A percentile compares a stretch with the other conserved stretches of the same genome.
phyloP scores from a whole-genome alignment of 148 eudicot genomes.

The Gaultheria prostrata region DNA sequence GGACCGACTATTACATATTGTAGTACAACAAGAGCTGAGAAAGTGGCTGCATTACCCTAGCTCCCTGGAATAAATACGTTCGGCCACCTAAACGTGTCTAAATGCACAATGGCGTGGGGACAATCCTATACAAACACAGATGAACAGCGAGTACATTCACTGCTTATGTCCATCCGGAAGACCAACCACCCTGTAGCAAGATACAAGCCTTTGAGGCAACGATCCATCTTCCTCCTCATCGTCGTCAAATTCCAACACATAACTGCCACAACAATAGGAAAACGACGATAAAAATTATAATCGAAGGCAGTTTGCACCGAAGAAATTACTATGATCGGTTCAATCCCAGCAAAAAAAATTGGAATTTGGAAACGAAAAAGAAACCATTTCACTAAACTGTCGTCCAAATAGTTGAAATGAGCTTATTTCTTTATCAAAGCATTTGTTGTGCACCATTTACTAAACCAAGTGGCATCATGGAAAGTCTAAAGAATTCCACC shows the following conservation, averaged over 20 bases:
- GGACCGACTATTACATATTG: not conserved
- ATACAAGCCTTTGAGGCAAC: slow-evolving; percentile 79
- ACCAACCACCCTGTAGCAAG: slow-evolving; percentile 77
- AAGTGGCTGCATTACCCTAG: not conserved
- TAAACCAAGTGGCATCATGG: not conserved
- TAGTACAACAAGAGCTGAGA: not conserved
- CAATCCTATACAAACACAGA: not conserved
- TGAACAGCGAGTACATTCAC: slow-evolving; percentile 28
- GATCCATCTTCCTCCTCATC: slow-evolving; percentile 99
- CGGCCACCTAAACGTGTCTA: not conserved
- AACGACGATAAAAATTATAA: not conserved
- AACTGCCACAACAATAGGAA: slow-evolving; percentile 41
- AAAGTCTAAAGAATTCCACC: not conserved
- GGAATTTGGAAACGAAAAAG: not conserved
- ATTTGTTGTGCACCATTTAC: not conserved
- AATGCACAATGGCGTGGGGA: not conserved
- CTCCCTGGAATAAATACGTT: not conserved
- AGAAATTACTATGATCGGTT: not conserved
- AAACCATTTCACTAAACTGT: not conserved
- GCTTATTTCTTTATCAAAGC: slow-evolving; percentile 1
- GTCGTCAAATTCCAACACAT: slow-evolving; percentile 81
- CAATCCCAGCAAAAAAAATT: not conserved
- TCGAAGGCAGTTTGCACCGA: not conserved
- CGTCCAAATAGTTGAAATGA: not conserved
- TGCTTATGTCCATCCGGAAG: slow-evolving; percentile 91